Conservation (phyloP, 2,329 filamentous ascomycete species). For the Botryotinia narcissicola region DNA sequence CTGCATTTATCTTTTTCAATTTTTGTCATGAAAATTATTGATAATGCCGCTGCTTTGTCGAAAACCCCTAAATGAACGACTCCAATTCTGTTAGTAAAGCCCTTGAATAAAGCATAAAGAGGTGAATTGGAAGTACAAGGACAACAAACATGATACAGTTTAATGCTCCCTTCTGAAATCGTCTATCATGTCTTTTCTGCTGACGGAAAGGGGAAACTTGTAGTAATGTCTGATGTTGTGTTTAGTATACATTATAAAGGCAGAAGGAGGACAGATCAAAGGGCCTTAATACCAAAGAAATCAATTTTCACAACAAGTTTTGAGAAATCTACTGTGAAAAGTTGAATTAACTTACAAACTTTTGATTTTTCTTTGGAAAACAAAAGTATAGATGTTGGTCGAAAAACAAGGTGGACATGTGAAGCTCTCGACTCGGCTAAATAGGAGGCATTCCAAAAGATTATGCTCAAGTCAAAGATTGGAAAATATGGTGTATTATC, state of each 20-base stretch:
- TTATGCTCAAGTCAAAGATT: neutral
- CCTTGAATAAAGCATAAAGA: neutral
- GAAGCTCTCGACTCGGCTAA: neutral
- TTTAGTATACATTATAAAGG: neutral
- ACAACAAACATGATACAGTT: neutral
- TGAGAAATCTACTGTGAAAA: no score
- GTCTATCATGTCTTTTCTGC: neutral
- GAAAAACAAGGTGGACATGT: neutral
- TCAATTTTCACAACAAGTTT: neutral
- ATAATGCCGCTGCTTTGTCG: neutral
- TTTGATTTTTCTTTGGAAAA: neutral
- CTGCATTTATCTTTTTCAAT: neutral
- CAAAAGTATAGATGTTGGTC: neutral
- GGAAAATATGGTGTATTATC: neutral
- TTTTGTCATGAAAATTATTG: neutral
- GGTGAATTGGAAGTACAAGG: neutral
- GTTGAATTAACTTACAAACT: accelerated
- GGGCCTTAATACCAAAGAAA: no score
- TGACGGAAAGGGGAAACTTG: neutral
- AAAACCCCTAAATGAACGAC: neutral
- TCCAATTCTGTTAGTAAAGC: neutral
- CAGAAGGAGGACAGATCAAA: neutral
- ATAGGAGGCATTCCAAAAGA: neutral
- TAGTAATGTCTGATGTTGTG: neutral
- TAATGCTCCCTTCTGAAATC: neutral